Evolutionary conservation across 768 basidiomycete genomes (phyloP).

Genomic region (Russula sp.): DNA sequence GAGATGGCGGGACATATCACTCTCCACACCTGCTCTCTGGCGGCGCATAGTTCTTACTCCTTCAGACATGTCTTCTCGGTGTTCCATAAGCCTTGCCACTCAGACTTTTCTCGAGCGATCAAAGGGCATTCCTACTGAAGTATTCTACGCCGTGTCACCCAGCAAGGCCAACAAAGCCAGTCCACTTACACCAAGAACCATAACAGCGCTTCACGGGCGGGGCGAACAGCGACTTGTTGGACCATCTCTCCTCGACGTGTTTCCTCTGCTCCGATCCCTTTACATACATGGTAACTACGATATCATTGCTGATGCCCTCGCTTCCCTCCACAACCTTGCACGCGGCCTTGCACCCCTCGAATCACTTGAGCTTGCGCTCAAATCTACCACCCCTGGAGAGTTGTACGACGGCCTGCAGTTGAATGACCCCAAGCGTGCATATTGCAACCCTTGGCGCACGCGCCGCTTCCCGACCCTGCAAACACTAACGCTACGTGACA

Average conservation of each 20-base stretch:
- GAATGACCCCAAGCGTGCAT: not conserved
- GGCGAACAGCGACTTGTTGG: not conserved
- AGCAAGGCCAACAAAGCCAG: not conserved
- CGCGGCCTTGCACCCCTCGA: conserved; percentile 3
- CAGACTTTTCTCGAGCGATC: conserved; percentile 5
- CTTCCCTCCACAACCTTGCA: conserved; percentile 4
- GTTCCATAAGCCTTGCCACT: conserved; percentile 1
- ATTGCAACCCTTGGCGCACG: conserved; percentile 6
- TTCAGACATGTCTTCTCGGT: not conserved
- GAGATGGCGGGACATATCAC: conserved; percentile 18
- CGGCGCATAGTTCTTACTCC: conserved; percentile 12
- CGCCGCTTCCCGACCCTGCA: conserved; percentile 14
- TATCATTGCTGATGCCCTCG: conserved; percentile 6
- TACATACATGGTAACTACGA: conserved; percentile 4
- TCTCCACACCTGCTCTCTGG: conserved; percentile 19
- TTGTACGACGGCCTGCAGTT: conserved; percentile 4
- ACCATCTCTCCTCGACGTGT: not conserved
- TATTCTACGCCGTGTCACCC: not conserved
- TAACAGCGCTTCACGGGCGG: not conserved
- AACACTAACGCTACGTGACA: conserved; percentile 13
- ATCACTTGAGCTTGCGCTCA: conserved; percentile 12
- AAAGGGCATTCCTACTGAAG: conserved; percentile 1
- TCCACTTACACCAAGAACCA: not conserved
- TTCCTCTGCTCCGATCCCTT: conserved; percentile 6
- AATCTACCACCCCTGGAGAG: not conserved